phyloP scores from a whole-genome alignment of 2,329 filamentous ascomycete genomes.

The Epichloe amarillans region DNA sequence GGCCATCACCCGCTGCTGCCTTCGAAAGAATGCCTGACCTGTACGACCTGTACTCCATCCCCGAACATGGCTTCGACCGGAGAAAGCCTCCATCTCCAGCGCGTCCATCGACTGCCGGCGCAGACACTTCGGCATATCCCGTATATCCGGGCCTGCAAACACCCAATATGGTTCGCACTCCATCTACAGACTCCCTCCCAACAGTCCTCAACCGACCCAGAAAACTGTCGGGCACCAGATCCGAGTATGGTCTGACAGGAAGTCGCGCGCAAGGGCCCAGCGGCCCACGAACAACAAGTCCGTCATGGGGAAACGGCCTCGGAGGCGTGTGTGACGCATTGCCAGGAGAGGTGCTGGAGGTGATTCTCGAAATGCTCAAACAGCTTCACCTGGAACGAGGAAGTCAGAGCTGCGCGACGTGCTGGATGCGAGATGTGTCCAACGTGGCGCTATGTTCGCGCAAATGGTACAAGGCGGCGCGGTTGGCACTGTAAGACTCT shows the following conservation, averaged over 20 bases:
- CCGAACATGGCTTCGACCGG: slow-evolving; percentile 5
- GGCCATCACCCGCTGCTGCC: slow-evolving; percentile 6
- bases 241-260: background rate
- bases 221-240: slow-evolving; percentile 17
- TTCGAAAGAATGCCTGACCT: slow-evolving; percentile 9
- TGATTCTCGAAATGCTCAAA: slow-evolving; percentile 42
- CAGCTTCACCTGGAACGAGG: slow-evolving; percentile 33
- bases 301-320: slow-evolving; percentile 24
- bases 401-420: slow-evolving; percentile 46
- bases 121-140: slow-evolving; percentile 14
- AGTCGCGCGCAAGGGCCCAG: slow-evolving; percentile 12
- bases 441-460: slow-evolving; percentile 35
- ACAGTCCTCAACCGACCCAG: slow-evolving; percentile 22
- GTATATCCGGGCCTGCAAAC: slow-evolving; percentile 21
- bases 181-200: slow-evolving; percentile 12
- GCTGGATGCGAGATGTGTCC: slow-evolving; percentile 49
- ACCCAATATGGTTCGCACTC: slow-evolving; percentile 10
- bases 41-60: slow-evolving; percentile 6
- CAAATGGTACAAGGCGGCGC: slow-evolving; percentile 39
- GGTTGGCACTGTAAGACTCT: slow-evolving; percentile 33
- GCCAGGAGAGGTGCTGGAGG: slow-evolving; percentile 43
- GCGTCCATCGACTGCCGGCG: slow-evolving; percentile 8
- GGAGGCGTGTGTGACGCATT: slow-evolving; percentile 35
- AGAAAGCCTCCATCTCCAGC: slow-evolving; percentile 4
- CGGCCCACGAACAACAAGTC: slow-evolving; percentile 13